These are phyloP conservation scores for Backusella macrospora DNA, from an alignment of 192 early-diverging fungal species.

Conservation along the genomic window DNA sequence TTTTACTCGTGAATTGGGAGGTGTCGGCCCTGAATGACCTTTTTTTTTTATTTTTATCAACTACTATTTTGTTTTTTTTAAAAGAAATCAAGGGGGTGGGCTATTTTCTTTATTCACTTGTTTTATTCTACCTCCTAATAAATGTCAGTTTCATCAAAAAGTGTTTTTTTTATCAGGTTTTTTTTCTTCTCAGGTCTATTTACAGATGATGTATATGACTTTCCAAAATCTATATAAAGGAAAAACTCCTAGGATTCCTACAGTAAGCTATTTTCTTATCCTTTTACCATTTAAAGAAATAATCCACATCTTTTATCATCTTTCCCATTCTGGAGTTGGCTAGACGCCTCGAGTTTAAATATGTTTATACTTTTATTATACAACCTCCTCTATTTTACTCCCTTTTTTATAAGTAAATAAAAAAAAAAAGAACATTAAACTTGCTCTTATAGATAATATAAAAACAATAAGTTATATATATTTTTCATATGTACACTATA, in stretches of 20 bases:
- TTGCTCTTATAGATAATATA: too few relatives aligned
- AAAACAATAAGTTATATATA: too few relatives aligned
- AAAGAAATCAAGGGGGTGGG: neutral
- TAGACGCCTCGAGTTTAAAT: neutral
- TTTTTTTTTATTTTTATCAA: conserved; percentile 1
- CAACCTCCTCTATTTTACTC: conserved; percentile 3
- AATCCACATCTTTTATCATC: neutral
- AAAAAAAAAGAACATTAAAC: too few relatives aligned
- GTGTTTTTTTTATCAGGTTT: too few relatives aligned
- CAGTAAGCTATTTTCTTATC: conserved; percentile 2
- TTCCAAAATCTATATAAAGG: too few relatives aligned
- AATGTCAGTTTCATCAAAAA: too few relatives aligned
- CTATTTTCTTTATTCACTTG: neutral
- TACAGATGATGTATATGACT: too few relatives aligned
- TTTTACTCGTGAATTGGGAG: conserved; percentile 4
- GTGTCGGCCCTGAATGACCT: neutral
- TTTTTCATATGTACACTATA: neutral
- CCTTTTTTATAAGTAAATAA: too few relatives aligned
- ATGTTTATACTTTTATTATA: neutral
- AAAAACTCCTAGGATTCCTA: too few relatives aligned
- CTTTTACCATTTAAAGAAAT: conserved; percentile 11
- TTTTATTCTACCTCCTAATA: neutral
- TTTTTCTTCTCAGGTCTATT: too few relatives aligned
- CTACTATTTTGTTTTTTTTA: neutral
- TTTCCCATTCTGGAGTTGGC: neutral